phyloP scores from a whole-genome alignment of 805 yeast genomes.

The Ogataea populi-albae region DNA sequence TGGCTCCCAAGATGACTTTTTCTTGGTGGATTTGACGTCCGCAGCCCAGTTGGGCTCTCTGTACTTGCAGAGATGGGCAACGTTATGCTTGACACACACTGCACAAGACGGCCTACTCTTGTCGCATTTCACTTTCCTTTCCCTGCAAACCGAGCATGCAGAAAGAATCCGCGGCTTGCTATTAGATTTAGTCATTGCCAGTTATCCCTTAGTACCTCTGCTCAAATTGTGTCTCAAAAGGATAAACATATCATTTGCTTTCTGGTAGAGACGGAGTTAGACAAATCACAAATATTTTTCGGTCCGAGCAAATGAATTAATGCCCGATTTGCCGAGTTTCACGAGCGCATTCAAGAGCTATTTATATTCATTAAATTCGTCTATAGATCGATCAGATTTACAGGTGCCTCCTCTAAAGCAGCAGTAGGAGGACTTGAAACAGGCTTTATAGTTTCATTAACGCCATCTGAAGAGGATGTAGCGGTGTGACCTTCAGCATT shows the following conservation, averaged over 20 bases:
- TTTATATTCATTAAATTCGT: background rate
- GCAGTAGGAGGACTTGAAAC: constrained; percentile 2
- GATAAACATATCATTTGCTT: too few species aligned
- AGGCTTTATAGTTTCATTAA: too few species aligned
- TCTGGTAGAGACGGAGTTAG: too few species aligned
- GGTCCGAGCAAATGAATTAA: too few species aligned
- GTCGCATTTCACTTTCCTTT: constrained; percentile 46
- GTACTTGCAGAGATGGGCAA: constrained; percentile 25
- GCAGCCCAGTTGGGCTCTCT: background rate
- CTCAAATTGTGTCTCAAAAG: background rate
- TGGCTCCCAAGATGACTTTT: too few species aligned
- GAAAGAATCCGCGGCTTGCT: constrained; percentile 37
- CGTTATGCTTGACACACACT: constrained; percentile 25
- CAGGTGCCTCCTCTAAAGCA: constrained; percentile 13
- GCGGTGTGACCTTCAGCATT: background rate
- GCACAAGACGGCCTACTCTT: constrained; percentile 37
- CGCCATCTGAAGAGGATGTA: constrained; percentile 1
- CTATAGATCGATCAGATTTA: constrained; percentile 20
- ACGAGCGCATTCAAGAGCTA: constrained; percentile 1
- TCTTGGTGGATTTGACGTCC: too few species aligned
- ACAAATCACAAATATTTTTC: too few species aligned
- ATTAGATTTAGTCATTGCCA: background rate
- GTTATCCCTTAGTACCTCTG: background rate
- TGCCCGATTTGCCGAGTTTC: constrained; percentile 2
- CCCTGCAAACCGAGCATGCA: constrained; percentile 44